Base-by-base conservation (phyloP, 2,329 filamentous ascomycete species). In the Trichothecium sympodiale region DNA sequence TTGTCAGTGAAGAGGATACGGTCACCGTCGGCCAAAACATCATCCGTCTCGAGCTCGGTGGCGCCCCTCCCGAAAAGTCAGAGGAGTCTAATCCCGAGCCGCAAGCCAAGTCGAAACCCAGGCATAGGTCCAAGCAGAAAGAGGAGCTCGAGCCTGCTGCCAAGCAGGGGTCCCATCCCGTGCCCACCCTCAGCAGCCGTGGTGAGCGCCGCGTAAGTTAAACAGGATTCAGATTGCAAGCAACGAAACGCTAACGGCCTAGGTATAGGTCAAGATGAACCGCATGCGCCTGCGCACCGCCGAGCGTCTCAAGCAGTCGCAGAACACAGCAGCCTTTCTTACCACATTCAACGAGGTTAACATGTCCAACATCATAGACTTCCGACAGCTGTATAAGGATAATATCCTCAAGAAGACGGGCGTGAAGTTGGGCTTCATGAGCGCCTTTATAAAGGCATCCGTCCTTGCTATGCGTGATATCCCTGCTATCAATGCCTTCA, bases 301-400 rank as follows among this genome's bases (percentile, higher is more conserved):
- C 34, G 91, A 98, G 69, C 87, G 91, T 49, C 75, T 98, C 46
- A 98, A 98, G 77, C 91, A 98, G 60, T 96, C 91, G 15, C 91
- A 98, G 59, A 98, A 98, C 67, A 96, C 91, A 2, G 89, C 91
- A 34, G 91, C 91, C 31, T 94, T 91, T 4, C 71, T 98, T 36
- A 96, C 91, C 33, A 98, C 91, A 17, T 98, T 98, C 74, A 95
- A 98, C 61, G 89, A 96, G 63, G 91, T 98, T 42, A 91, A 98
- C 61, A 98, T 98, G 91, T 94, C 89, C 23, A 85, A 83, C 16
- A 70, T 98, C 34, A 94, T 96, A 81, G 86, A 95, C 43, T 89
- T 98, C 69, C 83, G 91, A 49, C 95, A 94, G 62, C 70, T 87
- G 33, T 96, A 96, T 74, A 96, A 96, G 70, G 89, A 96, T 41